A percentile compares a stretch with the other conserved stretches of the same genome.
phyloP scores from a whole-genome alignment of 1,284 basidiomycete species.

The Kalmanozyma brasiliensis region DNA sequence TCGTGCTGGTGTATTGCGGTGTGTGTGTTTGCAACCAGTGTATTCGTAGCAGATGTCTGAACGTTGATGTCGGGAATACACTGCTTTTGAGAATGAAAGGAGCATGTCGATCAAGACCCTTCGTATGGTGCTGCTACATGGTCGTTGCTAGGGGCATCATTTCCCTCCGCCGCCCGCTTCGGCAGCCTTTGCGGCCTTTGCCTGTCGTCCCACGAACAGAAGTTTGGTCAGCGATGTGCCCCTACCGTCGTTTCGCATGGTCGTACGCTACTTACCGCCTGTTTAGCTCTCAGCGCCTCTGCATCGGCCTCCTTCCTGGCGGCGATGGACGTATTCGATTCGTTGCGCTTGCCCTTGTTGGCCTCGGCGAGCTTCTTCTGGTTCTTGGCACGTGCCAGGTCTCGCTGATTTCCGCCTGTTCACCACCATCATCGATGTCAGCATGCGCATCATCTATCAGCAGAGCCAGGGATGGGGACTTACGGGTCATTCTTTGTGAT shows the following conservation, averaged over 20 bases:
- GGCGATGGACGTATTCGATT: conserved; percentile 55
- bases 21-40: no score
- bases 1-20: no score
- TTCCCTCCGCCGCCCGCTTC: conserved; percentile 29
- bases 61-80: no score
- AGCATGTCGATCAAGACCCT: no score
- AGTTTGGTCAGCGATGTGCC: background rate
- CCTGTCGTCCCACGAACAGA: conserved; percentile 10
- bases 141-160: conserved; percentile 5
- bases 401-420: conserved; percentile 65
- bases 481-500: no score
- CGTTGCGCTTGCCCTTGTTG: conserved; percentile 58
- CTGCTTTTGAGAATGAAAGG: no score
- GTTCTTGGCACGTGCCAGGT: conserved; percentile 64
- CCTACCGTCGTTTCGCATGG: no score
- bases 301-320: conserved; percentile 62
- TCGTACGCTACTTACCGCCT: conserved; percentile 55
- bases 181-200: conserved; percentile 42
- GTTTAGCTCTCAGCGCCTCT: conserved; percentile 58
- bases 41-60: no score
- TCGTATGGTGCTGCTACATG: no score
- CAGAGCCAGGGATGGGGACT: no score
- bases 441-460: no score
- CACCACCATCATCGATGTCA: no score
- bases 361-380: conserved; percentile 63